Conservation (phyloP, 2,329 filamentous ascomycete genomes). For the Nothophaeocryptopus gaeumannii region DNA sequence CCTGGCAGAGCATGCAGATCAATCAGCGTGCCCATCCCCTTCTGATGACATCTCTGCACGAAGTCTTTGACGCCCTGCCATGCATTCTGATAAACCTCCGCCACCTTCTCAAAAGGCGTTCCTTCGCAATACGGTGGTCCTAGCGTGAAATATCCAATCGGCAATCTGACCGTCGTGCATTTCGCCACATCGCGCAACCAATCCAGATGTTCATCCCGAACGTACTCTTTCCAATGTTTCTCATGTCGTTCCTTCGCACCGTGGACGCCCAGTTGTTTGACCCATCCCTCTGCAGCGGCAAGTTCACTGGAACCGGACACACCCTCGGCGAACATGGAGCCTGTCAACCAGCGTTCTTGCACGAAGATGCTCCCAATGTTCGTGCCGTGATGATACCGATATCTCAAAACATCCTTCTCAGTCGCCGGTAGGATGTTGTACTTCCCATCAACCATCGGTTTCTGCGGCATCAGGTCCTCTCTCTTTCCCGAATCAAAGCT, state of each 20-base stretch:
- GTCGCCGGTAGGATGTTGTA: conserved; percentile 39
- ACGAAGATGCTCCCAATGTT: conserved; percentile 60
- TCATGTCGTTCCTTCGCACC: conserved; percentile 52
- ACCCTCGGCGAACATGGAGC: conserved; percentile 48
- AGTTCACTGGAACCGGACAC: conserved; percentile 50
- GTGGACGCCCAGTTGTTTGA: conserved; percentile 49
- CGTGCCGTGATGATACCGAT: conserved; percentile 59
- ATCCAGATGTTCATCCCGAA: conserved; percentile 51
- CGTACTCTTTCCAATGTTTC: conserved; percentile 51
- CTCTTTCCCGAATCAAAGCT: background rate
- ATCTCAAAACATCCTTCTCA: conserved; percentile 47
- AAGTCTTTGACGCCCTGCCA: conserved; percentile 53
- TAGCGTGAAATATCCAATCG: conserved; percentile 59
- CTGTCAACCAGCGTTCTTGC: conserved; percentile 58
- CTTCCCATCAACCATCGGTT: background rate
- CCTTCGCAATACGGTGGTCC: conserved; percentile 50
- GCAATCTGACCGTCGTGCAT: conserved; percentile 58
- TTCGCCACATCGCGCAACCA: conserved; percentile 54
- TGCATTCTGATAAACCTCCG: conserved; percentile 51
- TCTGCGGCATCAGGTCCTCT: conserved; percentile 12
- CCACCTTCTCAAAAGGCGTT: conserved; percentile 52
- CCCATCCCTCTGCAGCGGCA: conserved; percentile 49
- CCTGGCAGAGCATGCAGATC: conserved; percentile 60
- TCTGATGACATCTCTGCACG: conserved; percentile 43
- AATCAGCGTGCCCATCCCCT: conserved; percentile 56